These are phyloP conservation scores for Phylloporus scabripes DNA, from an alignment of 768 basidiomycete species.

Conservation along the genomic window DNA sequence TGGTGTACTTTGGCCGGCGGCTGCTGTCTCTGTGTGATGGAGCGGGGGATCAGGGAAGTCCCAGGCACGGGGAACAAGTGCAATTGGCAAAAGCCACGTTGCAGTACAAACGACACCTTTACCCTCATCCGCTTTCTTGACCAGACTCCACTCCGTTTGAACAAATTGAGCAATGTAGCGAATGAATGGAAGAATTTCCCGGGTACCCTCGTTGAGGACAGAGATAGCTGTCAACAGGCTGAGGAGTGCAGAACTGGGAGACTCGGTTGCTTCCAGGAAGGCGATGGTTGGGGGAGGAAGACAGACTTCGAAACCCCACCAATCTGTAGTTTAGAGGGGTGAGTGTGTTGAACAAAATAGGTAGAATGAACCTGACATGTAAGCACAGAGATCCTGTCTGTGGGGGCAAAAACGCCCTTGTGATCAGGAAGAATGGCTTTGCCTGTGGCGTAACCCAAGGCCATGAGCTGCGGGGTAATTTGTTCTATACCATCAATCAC, in stretches of 20 bases:
- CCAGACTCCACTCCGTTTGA: conserved; percentile 66
- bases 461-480: conserved; percentile 74
- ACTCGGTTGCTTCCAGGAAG: conserved; percentile 62
- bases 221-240: conserved; percentile 73
- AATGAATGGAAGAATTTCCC: conserved; percentile 79
- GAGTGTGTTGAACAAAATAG: not conserved
- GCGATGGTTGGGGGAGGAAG: conserved; percentile 66
- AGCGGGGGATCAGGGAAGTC: conserved; percentile 53
- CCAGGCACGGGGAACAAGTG: conserved; percentile 76
- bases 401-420: conserved; percentile 63
- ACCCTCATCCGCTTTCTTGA: conserved; percentile 60
- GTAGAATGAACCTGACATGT: conserved; percentile 54
- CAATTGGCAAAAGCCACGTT: conserved; percentile 85
- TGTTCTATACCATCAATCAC: conserved; percentile 62
- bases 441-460: conserved; percentile 72
- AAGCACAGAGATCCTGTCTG: conserved; percentile 69
- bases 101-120: conserved; percentile 83
- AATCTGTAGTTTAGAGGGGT: conserved; percentile 45
- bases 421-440: conserved; percentile 61
- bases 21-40: conserved; percentile 22
- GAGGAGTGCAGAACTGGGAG: conserved; percentile 48
- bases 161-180: conserved; percentile 78
- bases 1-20: conserved; percentile 16
- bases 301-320: conserved; percentile 85
- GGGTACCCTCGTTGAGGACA: conserved; percentile 64